A percentile compares a stretch with the other conserved stretches of the same genome.
These are phyloP conservation scores for Dictyostelium intermedium DNA, from an alignment of 78 protist species.

Conservation along the genomic window DNA sequence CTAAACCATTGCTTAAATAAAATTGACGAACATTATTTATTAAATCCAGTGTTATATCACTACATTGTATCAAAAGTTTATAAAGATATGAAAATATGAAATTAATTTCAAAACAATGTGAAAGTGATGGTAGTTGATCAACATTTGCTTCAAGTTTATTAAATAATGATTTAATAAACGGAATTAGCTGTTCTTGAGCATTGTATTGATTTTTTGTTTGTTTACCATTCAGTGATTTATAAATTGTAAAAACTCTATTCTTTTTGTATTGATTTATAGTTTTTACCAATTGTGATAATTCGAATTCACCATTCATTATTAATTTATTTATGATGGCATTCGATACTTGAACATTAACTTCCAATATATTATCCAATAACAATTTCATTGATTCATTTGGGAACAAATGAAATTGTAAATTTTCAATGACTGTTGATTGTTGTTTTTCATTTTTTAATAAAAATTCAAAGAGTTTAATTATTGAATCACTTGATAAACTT, in stretches of 20 bases:
- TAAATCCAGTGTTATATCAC: background rate
- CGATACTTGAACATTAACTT: background rate
- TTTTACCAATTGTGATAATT: background rate
- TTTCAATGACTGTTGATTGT: background rate
- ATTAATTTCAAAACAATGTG: background rate
- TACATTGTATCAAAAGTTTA: background rate
- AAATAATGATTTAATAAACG: background rate
- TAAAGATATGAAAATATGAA: background rate
- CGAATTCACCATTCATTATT: background rate
- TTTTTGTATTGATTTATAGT: background rate
- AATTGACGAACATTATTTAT: background rate
- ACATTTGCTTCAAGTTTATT: background rate
- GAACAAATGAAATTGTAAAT: background rate
- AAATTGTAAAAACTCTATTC: background rate
- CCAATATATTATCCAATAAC: background rate
- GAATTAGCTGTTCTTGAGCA: background rate
- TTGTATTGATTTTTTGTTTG: background rate
- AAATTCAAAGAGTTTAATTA: background rate
- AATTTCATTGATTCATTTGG: background rate
- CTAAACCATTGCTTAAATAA: background rate
- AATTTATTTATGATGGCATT: background rate
- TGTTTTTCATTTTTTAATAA: background rate
- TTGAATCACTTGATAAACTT: background rate
- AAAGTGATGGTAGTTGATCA: background rate
- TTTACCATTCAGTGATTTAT: background rate